Evolutionary conservation across 306 rosid genomes (phyloP), one percentile per base, ranked within the genome.

Genomic region (Malus orientalis): DNA sequence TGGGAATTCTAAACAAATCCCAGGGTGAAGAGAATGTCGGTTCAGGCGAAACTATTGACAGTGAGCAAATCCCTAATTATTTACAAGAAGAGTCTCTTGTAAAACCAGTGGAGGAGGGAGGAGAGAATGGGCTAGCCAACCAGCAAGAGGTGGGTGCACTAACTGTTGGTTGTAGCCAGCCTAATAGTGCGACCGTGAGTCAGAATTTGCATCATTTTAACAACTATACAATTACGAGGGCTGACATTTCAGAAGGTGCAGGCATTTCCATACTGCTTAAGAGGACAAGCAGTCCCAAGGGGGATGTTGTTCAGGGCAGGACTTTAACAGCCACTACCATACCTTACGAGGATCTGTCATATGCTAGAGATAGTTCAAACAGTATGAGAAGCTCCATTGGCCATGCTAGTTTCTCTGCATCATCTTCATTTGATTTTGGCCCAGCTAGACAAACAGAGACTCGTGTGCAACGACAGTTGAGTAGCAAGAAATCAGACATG

Each of bases 221-320:
- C 4, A 88, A 80, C 71, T 78, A 18, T 80, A 77, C 87, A 45
- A 86, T 80, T 74, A 71, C 78, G 81, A 86, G 75, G 79, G 86
- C 49, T 68, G 87, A 85, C 79, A 47, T 84, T 75, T 76, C 85
- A 38, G 97, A 90, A 82, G 92, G 97, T 70, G 80, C 89, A 2
- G 98, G 98, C 71, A 93, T 93, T 81, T 93, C 98, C 71, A 84
- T 91, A 80, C 82, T 93, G 79, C 84, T 93, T 81, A 89, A 83
- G 85, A 86, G 93, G 80, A 87, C 93, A 78, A 87, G 87, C 91
- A 93, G 92, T 81, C 83, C 62, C 83, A 93, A 87, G 82, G 98
- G 93, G 76, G 86, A 86, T 36, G 82, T 90, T 71, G 72, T 92
- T 77, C 96, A 76, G 78, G 87, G 93, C 59, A 88, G 93, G 78